Evolutionary conservation across 2,329 filamentous ascomycete genomes (phyloP), one percentile per base, ranked within the genome.

Genomic region (Hypomyces rosellus): DNA sequence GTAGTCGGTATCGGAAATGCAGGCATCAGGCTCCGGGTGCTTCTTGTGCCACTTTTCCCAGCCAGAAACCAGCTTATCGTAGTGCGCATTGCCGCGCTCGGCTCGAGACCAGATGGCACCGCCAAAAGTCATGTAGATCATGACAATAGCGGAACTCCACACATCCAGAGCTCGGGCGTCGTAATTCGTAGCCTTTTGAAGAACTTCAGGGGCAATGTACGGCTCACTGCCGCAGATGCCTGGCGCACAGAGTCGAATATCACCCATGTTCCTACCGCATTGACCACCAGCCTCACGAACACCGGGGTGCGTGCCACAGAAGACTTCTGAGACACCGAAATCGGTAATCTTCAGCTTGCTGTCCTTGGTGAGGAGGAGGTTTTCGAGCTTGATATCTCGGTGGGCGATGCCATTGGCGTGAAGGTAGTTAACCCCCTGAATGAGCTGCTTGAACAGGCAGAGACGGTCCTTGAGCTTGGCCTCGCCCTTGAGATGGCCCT

Each of bases 261-360:
- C 81, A 25, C 77, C 78, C 81, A 91, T 89, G 57, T 84, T 80
- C 62, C 80, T 78, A 44, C 86, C 87, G 65, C 86, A 91, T 61
- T 86, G 78, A 49, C 87, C 86, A 46, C 82, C 82, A 12, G 86
- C 80, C 59, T 85, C 81, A 53, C 86, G 78, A 38, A 90, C 70
- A 30, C 89, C 89, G 1, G 89, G 89, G 65, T 95, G 89, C 46
- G 84, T 84, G 37, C 89, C 89, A 48, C 78, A 81, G 63, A 95
- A 95, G 15, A 95, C 86, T 64, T 93, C 88, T 0, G 88, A 90
- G 13, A 92, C 88, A 48, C 90, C 90, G 70, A 96, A 95, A 65
- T 96, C 90, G 45, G 89, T 90, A 53, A 96, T 91, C 70, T 95
- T 95, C 50, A 95, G 75, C 65, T 89, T 85, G 63, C 89, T 89